Evolutionary conservation across 1,139 yeast species (phyloP).

Genomic region (Saccharomyces hybrid): DNA sequence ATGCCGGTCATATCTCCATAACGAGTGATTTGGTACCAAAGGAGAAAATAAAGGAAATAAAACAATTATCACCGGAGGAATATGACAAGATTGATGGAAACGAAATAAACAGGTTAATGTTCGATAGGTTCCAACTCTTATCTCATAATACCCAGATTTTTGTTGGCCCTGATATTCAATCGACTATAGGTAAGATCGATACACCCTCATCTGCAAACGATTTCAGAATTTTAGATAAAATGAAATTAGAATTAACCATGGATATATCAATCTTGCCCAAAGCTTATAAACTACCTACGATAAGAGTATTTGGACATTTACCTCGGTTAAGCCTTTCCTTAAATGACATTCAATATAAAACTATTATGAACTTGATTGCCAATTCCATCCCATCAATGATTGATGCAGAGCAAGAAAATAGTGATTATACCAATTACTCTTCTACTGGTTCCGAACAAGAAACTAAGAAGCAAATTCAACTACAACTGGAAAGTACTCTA

Average conservation of each 20-base stretch:
- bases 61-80: conserved; percentile 51
- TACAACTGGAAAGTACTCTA: conserved; percentile 16
- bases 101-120: conserved; percentile 70
- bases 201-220: conserved; percentile 36
- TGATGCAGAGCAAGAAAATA: conserved; percentile 24
- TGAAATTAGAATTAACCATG: conserved; percentile 62
- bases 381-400: conserved; percentile 59
- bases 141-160: conserved; percentile 83
- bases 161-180: conserved; percentile 73
- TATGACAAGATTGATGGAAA: conserved; percentile 71
- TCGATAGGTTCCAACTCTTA: conserved; percentile 72
- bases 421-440: conserved; percentile 9
- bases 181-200: conserved; percentile 66
- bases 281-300: conserved; percentile 63
- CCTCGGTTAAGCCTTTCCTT: conserved; percentile 64
- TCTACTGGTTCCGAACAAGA: conserved; percentile 21
- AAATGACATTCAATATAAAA: conserved; percentile 85
- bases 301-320: conserved; percentile 72
- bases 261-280: conserved; percentile 82
- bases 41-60: conserved; percentile 61
- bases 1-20: conserved; percentile 92
- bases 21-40: conserved; percentile 73
- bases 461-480: conserved; percentile 19
- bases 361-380: conserved; percentile 70
- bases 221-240: conserved; percentile 56